Conservation (phyloP, 2,329 filamentous ascomycete genomes). For the Neophaeococcomyces mojaviensis region DNA sequence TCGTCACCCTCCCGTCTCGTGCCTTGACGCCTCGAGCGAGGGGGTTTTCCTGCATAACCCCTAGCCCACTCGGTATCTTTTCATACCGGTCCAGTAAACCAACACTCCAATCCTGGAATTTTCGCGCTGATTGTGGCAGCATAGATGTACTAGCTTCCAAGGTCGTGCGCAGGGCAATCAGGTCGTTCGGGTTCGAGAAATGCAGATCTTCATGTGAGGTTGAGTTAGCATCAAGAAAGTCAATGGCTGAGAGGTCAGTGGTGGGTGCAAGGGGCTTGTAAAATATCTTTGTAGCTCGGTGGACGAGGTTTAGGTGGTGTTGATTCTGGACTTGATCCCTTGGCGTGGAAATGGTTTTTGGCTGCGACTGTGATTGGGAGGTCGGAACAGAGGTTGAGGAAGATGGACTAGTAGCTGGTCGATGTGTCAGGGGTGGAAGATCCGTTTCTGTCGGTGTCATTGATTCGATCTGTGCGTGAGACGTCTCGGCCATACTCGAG, state of each 20-base stretch:
- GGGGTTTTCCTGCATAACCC: conserved; percentile 20
- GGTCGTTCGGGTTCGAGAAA: conserved; percentile 25
- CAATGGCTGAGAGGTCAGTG: conserved; percentile 23
- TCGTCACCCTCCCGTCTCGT: conserved; percentile 2
- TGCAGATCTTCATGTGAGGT: conserved; percentile 44
- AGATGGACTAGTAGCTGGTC: not conserved
- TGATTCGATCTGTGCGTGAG: not conserved
- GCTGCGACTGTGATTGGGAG: too few species aligned
- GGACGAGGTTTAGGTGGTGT: conserved; percentile 26
- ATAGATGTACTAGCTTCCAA: conserved; percentile 37
- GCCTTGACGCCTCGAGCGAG: conserved; percentile 7
- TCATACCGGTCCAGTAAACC: conserved; percentile 44
- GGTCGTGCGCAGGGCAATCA: conserved; percentile 23
- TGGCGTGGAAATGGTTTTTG: conserved; percentile 6
- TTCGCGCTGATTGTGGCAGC: conserved; percentile 43
- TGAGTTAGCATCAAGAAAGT: conserved; percentile 28
- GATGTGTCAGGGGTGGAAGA: not conserved
- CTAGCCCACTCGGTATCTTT: conserved; percentile 16
- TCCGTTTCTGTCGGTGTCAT: not conserved
- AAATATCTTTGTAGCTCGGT: conserved; percentile 52
- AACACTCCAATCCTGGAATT: conserved; percentile 49
- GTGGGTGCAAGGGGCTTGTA: conserved; percentile 34
- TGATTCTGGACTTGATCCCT: conserved; percentile 9
- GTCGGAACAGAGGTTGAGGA: not conserved
- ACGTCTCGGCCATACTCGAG: not conserved